Evolutionary conservation across 1,139 yeast genomes (phyloP), one percentile per base, ranked within the genome.

Genomic region (Pichia sp.): DNA sequence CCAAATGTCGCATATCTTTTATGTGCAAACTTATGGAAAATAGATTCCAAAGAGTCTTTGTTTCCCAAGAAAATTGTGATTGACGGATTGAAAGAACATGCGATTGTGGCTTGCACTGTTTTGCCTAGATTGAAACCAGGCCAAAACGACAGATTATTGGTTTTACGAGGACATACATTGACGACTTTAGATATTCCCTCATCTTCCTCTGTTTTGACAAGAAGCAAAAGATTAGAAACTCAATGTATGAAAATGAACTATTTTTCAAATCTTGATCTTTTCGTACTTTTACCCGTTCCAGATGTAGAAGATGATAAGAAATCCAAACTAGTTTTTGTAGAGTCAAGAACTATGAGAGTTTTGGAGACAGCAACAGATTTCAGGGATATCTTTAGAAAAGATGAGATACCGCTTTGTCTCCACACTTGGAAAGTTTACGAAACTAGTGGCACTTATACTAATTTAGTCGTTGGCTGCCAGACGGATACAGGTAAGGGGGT

Each of bases 41-140:
- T 80, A 5, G 73, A 77, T 54, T 55, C 70, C 6, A 64, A 65
- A 11, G 67, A 63, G 1, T 70, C 74, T 0, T 56, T 53, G 1
- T 72, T 60, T 49, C 84, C 86, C 0, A 62, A 61, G 2, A 70
- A 72, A 10, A 76, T 82, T 3, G 64, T 73, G 36, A 74, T 79
- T 48, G 76, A 77, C 32, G 74, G 69, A 19, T 54, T 57, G 4
- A 48, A 31, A 8, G 46, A 49, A 8, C 19, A 41, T 42, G 31
- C 15, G 30, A 7, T 29, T 10, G 19, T n/a, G 11, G 30, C 44
- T 16, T 34, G 44, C 7, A 19, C 19, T n/a, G 16, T 23, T 8
- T 15, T 47, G 8, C 42, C 42, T 2, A 36, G 15, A 16, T 10
- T 1, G 13, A n/a, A n/a, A 29, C 4, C 4, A 7, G n/a, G n/a